Percentiles rank a stretch among this genome's conserved stretches.
Conservation (phyloP, 1,284 basidiomycete genomes). For the Austroboletus niveus region DNA sequence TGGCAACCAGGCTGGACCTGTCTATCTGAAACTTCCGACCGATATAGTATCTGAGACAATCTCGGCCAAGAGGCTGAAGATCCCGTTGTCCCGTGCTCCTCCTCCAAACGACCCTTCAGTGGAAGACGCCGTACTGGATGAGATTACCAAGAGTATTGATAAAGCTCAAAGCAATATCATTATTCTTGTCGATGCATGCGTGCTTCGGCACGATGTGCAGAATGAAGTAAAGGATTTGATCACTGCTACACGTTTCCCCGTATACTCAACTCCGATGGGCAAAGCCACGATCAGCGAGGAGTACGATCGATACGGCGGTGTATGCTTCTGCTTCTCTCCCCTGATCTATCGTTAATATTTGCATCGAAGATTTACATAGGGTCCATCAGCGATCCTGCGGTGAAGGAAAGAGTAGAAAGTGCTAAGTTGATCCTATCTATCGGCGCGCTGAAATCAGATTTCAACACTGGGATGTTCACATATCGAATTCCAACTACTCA, state of each 20-base stretch:
- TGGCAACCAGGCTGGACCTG: conserved; percentile 67
- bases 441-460: conserved; percentile 82
- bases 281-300: conserved; percentile 81
- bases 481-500: conserved; percentile 63
- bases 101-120: conserved; percentile 58
- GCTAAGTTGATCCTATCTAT: conserved; percentile 85
- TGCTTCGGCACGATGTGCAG: conserved; percentile 75
- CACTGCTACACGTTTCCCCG: conserved; percentile 70
- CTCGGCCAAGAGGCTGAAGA: conserved; percentile 61
- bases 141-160: conserved; percentile 66
- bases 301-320: conserved; percentile 85
- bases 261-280: conserved; percentile 86
- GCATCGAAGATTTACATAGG: conserved; percentile 74
- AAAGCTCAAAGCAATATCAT: conserved; percentile 65
- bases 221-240: conserved; percentile 71
- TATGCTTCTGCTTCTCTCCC: conserved; percentile 30
- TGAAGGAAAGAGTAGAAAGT: conserved; percentile 77
- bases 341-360: conserved; percentile 6
- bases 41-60: conserved; percentile 77
- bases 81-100: conserved; percentile 53
- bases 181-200: conserved; percentile 88
- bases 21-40: conserved; percentile 87
- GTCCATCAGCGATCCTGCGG: conserved; percentile 65
- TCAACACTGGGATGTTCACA: conserved; percentile 87
- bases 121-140: conserved; percentile 72